Evolutionary conservation across 2,329 filamentous ascomycete genomes (phyloP).

Genomic region (Rhytidhysteron rufulum): DNA sequence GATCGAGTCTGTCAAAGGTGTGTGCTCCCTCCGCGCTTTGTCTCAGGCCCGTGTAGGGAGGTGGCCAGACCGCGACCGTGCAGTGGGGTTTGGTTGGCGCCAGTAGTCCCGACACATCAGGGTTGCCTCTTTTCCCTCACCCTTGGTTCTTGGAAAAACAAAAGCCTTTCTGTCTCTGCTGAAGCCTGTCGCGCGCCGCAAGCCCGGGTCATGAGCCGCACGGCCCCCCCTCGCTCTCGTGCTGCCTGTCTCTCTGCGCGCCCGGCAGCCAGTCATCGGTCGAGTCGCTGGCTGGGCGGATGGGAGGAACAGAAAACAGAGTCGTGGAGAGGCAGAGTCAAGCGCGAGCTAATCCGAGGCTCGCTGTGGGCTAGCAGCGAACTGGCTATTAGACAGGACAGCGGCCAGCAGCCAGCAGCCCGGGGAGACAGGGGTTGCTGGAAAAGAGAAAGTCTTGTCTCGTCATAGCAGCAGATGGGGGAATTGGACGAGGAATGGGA

Average conservation of each 20-base stretch:
- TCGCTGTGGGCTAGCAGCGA: conserved; percentile 5
- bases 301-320: too few species aligned
- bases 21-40: conserved; percentile 25
- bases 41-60: conserved; percentile 15
- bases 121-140: conserved; percentile 18
- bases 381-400: too few species aligned
- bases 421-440: too few species aligned
- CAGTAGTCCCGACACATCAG: conserved; percentile 31
- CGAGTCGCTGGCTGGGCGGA: too few species aligned
- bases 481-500: too few species aligned
- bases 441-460: too few species aligned
- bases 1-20: conserved; percentile 18
- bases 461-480: too few species aligned
- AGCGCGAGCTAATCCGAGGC: conserved; percentile 3
- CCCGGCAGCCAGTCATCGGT: neutral
- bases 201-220: conserved; percentile 33
- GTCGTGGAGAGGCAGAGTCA: too few species aligned
- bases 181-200: conserved; percentile 21
- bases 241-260: neutral
- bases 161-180: conserved; percentile 12
- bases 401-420: too few species aligned
- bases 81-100: conserved; percentile 28
- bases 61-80: conserved; percentile 34
- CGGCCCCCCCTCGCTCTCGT: conserved; percentile 9
- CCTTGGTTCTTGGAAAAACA: conserved; percentile 33